A percentile compares a stretch with the other conserved stretches of the same genome.
Conservation (phyloP, 169 alveolate genomes). For the Plasmodium yoelii region DNA sequence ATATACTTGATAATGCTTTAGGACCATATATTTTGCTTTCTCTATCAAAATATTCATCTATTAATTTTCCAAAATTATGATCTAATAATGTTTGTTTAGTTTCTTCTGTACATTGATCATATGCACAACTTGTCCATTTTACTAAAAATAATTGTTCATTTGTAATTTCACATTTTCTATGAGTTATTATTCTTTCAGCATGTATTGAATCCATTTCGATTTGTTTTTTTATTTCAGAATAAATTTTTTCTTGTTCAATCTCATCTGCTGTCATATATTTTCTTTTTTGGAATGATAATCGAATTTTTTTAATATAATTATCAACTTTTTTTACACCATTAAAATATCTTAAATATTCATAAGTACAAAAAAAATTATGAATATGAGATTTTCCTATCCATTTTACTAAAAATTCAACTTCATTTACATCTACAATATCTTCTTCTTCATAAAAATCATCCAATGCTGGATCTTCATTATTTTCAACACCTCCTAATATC, state of each 20-base stretch:
- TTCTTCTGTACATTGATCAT: slow-evolving; percentile 94
- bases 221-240: slow-evolving; percentile 89
- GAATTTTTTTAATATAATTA: slow-evolving; percentile 88
- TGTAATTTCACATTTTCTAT: slow-evolving; percentile 74
- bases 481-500: not conserved
- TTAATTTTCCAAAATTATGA: slow-evolving; percentile 86
- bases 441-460: slow-evolving; percentile 75
- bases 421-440: slow-evolving; percentile 62
- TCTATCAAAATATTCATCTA: slow-evolving; percentile 86
- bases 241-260: slow-evolving; percentile 91
- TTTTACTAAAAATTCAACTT: slow-evolving; percentile 88
- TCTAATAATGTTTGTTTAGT: slow-evolving; percentile 87
- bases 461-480: slow-evolving; percentile 15
- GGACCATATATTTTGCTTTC: slow-evolving; percentile 86
- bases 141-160: slow-evolving; percentile 85
- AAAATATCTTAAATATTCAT: slow-evolving; percentile 84
- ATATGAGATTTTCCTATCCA: slow-evolving; percentile 93
- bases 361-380: slow-evolving; percentile 92
- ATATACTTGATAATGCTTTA: slow-evolving; percentile 82
- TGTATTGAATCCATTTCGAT: slow-evolving; percentile 91
- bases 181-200: slow-evolving; percentile 91
- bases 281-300: slow-evolving; percentile 83
- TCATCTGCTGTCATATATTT: slow-evolving; percentile 91
- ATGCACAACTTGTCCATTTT: slow-evolving; percentile 92
- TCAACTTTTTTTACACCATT: slow-evolving; percentile 90